A percentile compares a stretch with the other conserved stretches of the same genome.
These are phyloP conservation scores for Pythium plurisporium DNA, from an alignment of 352 stramenopile species.

Conservation along the genomic window DNA sequence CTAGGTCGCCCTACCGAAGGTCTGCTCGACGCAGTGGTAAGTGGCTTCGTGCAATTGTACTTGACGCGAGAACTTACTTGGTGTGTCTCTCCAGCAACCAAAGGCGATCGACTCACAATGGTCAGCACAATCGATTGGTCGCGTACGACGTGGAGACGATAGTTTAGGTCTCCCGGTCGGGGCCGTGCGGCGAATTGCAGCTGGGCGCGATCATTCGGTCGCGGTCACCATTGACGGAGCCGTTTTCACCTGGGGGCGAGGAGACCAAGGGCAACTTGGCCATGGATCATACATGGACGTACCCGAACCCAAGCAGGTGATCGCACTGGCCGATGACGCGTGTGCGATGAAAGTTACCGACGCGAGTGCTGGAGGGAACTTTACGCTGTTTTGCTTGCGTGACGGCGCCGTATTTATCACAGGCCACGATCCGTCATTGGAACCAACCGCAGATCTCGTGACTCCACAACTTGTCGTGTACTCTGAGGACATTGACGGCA, in stretches of 20 bases:
- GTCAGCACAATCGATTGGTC: slow-evolving; percentile 35
- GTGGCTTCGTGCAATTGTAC: background rate
- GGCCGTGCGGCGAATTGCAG: slow-evolving; percentile 46
- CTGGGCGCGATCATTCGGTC: slow-evolving; percentile 62
- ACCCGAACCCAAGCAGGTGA: slow-evolving; percentile 48
- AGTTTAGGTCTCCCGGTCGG: slow-evolving; percentile 13
- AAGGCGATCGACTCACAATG: slow-evolving; percentile 32
- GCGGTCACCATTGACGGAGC: slow-evolving; percentile 48
- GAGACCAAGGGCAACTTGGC: slow-evolving; percentile 59
- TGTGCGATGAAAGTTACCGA: slow-evolving; percentile 11
- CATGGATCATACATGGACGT: slow-evolving; percentile 63
- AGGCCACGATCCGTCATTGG: slow-evolving; percentile 4
- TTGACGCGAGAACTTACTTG: too few species aligned
- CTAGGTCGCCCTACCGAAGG: slow-evolving; percentile 41
- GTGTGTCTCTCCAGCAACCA: slow-evolving; percentile 32
- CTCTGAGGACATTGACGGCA: background rate
- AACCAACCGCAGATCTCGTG: background rate
- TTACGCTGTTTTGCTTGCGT: slow-evolving; percentile 26
- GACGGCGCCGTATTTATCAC: slow-evolving; percentile 20
- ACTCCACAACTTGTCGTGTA: slow-evolving; percentile 4
- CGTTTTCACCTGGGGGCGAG: slow-evolving; percentile 67
- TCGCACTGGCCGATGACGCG: slow-evolving; percentile 36
- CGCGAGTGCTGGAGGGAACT: slow-evolving; percentile 17
- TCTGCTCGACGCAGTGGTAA: slow-evolving; percentile 39
- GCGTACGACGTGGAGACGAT: slow-evolving; percentile 16